Evolutionary conservation across 176 grass and related monocot genomes (phyloP).

Genomic region (Paspalum notatum): DNA sequence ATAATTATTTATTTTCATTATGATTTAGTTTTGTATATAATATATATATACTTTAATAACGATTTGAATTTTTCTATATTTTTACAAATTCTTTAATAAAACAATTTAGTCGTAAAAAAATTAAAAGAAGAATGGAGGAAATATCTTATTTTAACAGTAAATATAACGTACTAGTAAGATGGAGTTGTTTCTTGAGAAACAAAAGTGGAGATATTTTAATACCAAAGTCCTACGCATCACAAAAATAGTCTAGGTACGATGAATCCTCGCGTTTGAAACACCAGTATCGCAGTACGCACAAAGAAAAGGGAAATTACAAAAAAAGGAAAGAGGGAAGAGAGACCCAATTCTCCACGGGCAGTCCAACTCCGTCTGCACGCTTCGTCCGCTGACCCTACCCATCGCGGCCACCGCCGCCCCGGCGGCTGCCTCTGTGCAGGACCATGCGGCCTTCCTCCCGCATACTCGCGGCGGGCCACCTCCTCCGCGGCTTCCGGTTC

Average conservation of each 20-base stretch:
- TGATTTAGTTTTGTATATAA: too few species aligned
- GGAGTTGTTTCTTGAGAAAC: too few species aligned
- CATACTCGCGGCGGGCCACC: constrained; percentile 45
- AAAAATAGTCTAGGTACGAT: not conserved
- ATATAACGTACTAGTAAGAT: too few species aligned
- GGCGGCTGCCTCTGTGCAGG: constrained; percentile 3
- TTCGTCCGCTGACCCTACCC: constrained; percentile 12
- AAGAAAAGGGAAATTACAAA: not conserved
- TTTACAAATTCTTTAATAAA: too few species aligned
- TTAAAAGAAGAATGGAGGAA: too few species aligned
- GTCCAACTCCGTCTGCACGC: constrained; percentile 21
- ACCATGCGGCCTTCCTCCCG: constrained; percentile 51
- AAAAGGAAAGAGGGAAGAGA: constrained; percentile 23
- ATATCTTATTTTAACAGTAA: too few species aligned
- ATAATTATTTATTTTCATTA: too few species aligned
- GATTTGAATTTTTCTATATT: too few species aligned
- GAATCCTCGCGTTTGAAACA: not conserved
- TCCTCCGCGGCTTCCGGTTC: constrained; percentile 36
- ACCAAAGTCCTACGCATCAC: not conserved
- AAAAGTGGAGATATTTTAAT: not conserved
- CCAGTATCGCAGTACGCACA: too few species aligned
- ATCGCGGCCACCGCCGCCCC: constrained; percentile 20
- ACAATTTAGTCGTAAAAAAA: too few species aligned
- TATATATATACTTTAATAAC: too few species aligned
- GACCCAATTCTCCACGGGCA: constrained; percentile 7